Conservation (phyloP, 192 early-diverging fungal genomes). For the Pilobolus umbonatus region DNA sequence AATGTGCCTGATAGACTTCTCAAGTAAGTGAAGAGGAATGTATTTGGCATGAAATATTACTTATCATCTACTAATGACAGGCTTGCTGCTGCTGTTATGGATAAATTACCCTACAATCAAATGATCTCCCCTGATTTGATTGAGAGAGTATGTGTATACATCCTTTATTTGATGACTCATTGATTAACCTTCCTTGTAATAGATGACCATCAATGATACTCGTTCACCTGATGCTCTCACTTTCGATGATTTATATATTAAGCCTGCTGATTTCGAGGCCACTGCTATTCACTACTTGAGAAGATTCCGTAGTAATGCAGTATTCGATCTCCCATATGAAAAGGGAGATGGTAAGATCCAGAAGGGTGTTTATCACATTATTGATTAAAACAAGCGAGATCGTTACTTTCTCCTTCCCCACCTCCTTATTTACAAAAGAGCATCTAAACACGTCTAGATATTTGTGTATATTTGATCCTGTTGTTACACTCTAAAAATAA, state of each 20-base stretch:
- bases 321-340: conserved; percentile 50
- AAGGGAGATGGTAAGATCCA: conserved; percentile 45
- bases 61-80: neutral
- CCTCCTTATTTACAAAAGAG: too few species aligned
- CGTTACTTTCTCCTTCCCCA: too few species aligned
- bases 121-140: conserved; percentile 81
- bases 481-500: too few species aligned
- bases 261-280: conserved; percentile 76
- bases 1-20: conserved; percentile 69
- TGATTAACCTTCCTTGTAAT: neutral
- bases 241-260: conserved; percentile 82
- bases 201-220: conserved; percentile 70
- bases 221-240: conserved; percentile 67
- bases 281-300: conserved; percentile 78
- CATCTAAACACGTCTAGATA: neutral
- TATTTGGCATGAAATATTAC: neutral
- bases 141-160: conserved; percentile 59
- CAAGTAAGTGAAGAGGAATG: conserved; percentile 36
- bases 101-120: conserved; percentile 70
- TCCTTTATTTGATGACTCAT: conserved; percentile 6
- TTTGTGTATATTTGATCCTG: neutral
- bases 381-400: conserved; percentile 23
- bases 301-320: conserved; percentile 71
- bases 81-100: conserved; percentile 53
- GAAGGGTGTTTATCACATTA: conserved; percentile 46